Evolutionary conservation across 2,329 filamentous ascomycete genomes (phyloP).

Genomic region (Penicillium concentricum): DNA sequence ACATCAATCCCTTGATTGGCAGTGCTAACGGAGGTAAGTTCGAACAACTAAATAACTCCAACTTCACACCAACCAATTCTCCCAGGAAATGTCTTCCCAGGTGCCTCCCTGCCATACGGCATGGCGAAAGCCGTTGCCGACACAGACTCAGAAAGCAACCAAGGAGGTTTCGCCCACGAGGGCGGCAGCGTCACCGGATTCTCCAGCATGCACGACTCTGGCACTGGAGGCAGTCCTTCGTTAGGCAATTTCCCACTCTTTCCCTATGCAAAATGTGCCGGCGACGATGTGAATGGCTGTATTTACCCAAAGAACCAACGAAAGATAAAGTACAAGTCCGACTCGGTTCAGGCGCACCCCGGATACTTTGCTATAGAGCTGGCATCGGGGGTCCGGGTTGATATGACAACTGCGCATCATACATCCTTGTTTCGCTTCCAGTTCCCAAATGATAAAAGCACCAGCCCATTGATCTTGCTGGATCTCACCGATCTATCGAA

Average conservation of each 20-base stretch:
- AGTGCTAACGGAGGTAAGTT: conserved; percentile 48
- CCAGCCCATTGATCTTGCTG: conserved; percentile 62
- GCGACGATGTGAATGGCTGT: conserved; percentile 62
- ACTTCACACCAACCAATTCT: neutral
- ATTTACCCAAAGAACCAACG: conserved; percentile 57
- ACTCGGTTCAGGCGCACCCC: conserved; percentile 58
- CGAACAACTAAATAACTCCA: neutral
- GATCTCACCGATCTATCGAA: conserved; percentile 65
- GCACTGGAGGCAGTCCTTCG: conserved; percentile 56
- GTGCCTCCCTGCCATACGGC: conserved; percentile 55
- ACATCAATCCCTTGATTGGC: conserved; percentile 55
- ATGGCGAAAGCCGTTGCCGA: conserved; percentile 59
- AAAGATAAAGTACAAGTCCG: conserved; percentile 48
- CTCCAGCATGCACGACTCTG: conserved; percentile 51
- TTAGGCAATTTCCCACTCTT: conserved; percentile 74
- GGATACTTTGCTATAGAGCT: conserved; percentile 66
- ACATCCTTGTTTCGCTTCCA: conserved; percentile 65
- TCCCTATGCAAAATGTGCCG: conserved; percentile 60
- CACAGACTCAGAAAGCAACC: conserved; percentile 51
- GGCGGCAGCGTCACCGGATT: conserved; percentile 54
- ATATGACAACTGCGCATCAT: conserved; percentile 66
- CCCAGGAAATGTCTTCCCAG: conserved; percentile 56
- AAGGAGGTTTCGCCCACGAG: conserved; percentile 57
- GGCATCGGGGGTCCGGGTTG: conserved; percentile 56
- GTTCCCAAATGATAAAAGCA: conserved; percentile 53